These are phyloP conservation scores for Candida germanica DNA, from an alignment of 805 yeast species.

Conservation along the genomic window DNA sequence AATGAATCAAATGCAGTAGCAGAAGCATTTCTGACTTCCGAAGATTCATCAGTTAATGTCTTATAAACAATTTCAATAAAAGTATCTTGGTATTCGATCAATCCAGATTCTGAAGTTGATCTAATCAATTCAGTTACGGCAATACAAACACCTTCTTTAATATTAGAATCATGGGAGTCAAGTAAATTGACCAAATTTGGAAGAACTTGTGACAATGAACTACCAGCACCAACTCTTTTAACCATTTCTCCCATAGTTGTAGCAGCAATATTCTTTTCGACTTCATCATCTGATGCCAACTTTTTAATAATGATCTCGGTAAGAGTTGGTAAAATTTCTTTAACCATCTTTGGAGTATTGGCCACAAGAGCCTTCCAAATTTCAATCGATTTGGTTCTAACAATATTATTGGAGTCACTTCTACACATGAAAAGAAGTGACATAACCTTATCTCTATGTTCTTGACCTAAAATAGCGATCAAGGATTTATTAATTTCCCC, in stretches of 20 bases:
- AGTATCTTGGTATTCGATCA: constrained; percentile 60
- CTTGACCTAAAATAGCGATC: constrained; percentile 77
- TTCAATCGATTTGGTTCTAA: constrained; percentile 84
- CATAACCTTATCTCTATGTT: constrained; percentile 82
- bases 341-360: constrained; percentile 91
- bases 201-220: constrained; percentile 75
- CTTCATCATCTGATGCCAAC: constrained; percentile 77
- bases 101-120: constrained; percentile 61
- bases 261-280: constrained; percentile 84
- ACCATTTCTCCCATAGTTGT: constrained; percentile 92
- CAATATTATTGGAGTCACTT: constrained; percentile 83
- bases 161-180: constrained; percentile 59
- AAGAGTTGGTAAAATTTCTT: constrained; percentile 84
- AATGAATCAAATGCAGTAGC: constrained; percentile 87
- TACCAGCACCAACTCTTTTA: constrained; percentile 85
- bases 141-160: constrained; percentile 91
- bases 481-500: constrained; percentile 60
- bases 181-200: constrained; percentile 76
- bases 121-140: constrained; percentile 84
- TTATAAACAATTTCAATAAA: constrained; percentile 74
- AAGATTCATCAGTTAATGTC: constrained; percentile 72
- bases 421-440: constrained; percentile 91
- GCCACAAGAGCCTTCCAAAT: constrained; percentile 97
- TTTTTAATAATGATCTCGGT: constrained; percentile 76
- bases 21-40: constrained; percentile 83